Percentiles rank a stretch among this genome's conserved stretches.
phyloP scores from a whole-genome alignment of 768 basidiomycete species.

The Phlebiopsis flavidoalba region DNA sequence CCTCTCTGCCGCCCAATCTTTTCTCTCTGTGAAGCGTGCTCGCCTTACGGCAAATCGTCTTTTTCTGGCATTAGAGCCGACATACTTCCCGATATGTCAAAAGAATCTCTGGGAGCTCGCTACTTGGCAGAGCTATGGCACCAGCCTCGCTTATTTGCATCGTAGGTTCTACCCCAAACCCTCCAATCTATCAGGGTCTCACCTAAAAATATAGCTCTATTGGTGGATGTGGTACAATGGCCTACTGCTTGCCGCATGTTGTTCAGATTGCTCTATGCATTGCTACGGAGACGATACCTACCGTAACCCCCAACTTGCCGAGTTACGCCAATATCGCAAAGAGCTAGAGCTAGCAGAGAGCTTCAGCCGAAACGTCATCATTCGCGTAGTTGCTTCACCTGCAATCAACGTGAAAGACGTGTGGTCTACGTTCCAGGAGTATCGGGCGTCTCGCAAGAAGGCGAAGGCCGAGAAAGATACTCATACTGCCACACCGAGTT shows the following conservation, averaged over 20 bases:
- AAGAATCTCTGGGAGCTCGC: slow-evolving; percentile 37
- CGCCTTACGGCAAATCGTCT: slow-evolving; percentile 48
- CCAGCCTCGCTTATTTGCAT: slow-evolving; percentile 45
- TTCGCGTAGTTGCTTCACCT: slow-evolving; percentile 41
- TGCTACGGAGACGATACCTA: slow-evolving; percentile 44
- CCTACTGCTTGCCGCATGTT: slow-evolving; percentile 48
- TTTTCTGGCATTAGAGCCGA: slow-evolving; percentile 47
- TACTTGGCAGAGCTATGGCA: slow-evolving; percentile 46
- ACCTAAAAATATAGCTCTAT: slow-evolving; percentile 37
- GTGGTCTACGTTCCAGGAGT: slow-evolving; percentile 45
- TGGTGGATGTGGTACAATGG: slow-evolving; percentile 64
- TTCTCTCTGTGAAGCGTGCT: slow-evolving; percentile 51
- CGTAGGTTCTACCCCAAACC: slow-evolving; percentile 32
- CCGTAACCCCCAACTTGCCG: slow-evolving; percentile 50
- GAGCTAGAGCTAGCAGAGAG: slow-evolving; percentile 45
- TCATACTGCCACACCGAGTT: not conserved
- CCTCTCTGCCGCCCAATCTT: slow-evolving; percentile 36
- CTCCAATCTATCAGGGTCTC: slow-evolving; percentile 1
- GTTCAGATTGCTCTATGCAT: slow-evolving; percentile 40
- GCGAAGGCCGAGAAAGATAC: slow-evolving; percentile 19
- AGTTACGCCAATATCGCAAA: slow-evolving; percentile 47
- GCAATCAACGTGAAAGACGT: slow-evolving; percentile 45
- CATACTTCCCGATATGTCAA: slow-evolving; percentile 42
- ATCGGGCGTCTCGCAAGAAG: slow-evolving; percentile 32
- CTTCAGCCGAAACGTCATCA: slow-evolving; percentile 46